Evolutionary conservation across 495 filamentous ascomycete species (phyloP).

Genomic region (Cladorrhinum samala): DNA sequence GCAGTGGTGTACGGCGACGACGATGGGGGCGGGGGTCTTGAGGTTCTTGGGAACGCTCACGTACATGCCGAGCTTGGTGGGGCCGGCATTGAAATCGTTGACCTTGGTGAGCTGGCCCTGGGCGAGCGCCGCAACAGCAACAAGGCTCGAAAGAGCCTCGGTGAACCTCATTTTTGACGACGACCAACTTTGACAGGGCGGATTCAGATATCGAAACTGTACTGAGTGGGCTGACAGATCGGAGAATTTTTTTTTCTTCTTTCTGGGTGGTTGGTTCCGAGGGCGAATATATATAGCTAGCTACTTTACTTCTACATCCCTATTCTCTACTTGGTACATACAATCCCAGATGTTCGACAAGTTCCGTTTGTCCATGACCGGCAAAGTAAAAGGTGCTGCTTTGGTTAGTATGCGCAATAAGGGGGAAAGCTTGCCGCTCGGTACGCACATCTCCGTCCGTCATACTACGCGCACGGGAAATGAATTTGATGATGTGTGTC

Average conservation of each 20-base stretch:
- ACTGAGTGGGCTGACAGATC: neutral
- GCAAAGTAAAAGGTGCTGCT: no score
- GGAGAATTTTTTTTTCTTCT: neutral
- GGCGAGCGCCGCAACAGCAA: neutral
- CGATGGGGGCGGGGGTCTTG: conserved; percentile 43
- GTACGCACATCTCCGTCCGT: neutral
- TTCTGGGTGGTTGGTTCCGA: neutral
- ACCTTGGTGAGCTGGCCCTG: conserved; percentile 14
- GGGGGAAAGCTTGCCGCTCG: no score
- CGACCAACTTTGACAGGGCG: no score
- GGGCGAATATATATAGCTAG: neutral
- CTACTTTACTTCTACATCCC: no score
- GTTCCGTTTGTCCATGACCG: neutral
- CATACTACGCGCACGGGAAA: no score
- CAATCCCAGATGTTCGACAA: no score
- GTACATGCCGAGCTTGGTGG: conserved; percentile 47
- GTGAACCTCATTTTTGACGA: neutral
- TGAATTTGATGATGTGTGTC: no score
- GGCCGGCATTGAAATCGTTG: conserved; percentile 37
- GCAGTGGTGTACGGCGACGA: conserved; percentile 53
- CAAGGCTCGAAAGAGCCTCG: neutral
- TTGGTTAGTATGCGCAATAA: no score
- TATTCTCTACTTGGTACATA: no score
- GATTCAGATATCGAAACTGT: no score
- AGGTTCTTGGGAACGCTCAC: conserved; percentile 51